Evolutionary conservation across 2,329 filamentous ascomycete genomes (phyloP), one percentile per base, ranked within the genome.

Genomic region (Pseudogymnoascus sp.): DNA sequence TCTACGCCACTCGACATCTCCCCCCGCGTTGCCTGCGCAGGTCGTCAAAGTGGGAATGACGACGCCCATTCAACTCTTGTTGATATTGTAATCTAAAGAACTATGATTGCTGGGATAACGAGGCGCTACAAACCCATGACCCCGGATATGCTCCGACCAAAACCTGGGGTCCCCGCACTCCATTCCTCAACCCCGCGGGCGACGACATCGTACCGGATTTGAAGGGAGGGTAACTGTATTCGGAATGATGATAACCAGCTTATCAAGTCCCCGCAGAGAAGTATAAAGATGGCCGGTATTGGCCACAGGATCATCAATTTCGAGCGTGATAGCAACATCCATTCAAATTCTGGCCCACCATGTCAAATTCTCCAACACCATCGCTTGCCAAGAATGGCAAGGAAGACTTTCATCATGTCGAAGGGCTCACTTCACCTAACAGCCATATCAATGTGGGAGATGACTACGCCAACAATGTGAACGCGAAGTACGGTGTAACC

Each of bases 401-500:
- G 58, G 61, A 65, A 60, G 35, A 52, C 7, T 33, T 40, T 16
- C 21, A 25, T 9, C 61, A 59, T 23, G 28, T 61, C 18, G 37
- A 58, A 14, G 49, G 35, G 38, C n/a, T 40, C 38, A 16, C 38
- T 16, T 62, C 68, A 43, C 16, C 40, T 43, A 18, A 43, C 9
- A 43, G 9, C 18, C 40, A 43, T 5, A 43, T 43, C 8, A 43
- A 43, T 43, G 18, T 43, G 16, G 40, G 40, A 21, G 11, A 18
- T 2, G 70, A 72, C 52, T 72, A 73, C 55, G 61, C 66, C 14
- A 68, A 67, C 23, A 75, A 75, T 64, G 63, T 74, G 6, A 71
- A 74, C 18, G 72, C 72, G 7, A 74, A 69, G 73, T 71, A 49
- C 11, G 40, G 9, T 18, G 16, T 12, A 21, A 2, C 2, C 61